Percentiles rank a stretch among this genome's conserved stretches.
These are phyloP conservation scores for Leucosporidium creatinivorum DNA, from an alignment of 768 basidiomycete genomes.

Conservation along the genomic window DNA sequence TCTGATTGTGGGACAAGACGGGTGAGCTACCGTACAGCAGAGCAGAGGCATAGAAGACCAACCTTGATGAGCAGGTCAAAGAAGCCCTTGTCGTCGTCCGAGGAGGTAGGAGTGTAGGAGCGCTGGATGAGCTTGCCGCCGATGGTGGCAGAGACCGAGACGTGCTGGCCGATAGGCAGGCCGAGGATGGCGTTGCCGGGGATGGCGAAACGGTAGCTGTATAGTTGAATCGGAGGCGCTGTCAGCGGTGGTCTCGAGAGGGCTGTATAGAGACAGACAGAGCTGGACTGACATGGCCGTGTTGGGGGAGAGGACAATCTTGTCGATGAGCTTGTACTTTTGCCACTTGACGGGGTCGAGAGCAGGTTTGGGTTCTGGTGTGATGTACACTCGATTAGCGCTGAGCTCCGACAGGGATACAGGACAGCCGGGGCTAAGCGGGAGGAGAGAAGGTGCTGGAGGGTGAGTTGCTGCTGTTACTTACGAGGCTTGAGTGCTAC, in stretches of 20 bases:
- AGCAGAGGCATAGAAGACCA: constrained; percentile 10
- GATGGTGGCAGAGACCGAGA: constrained; percentile 81
- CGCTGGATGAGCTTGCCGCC: constrained; percentile 82
- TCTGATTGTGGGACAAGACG: constrained; percentile 48
- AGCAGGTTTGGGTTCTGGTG: constrained; percentile 58
- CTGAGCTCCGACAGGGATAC: background rate
- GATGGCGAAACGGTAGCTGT: constrained; percentile 84
- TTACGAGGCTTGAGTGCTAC: constrained; percentile 9
- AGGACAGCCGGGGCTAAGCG: background rate
- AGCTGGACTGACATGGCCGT: constrained; percentile 68
- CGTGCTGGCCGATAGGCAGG: constrained; percentile 93
- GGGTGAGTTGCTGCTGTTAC: too few relatives aligned
- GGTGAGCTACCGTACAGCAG: background rate
- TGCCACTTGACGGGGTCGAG: constrained; percentile 71
- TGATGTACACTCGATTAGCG: background rate
- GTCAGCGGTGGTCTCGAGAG: background rate
- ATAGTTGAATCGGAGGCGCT: background rate
- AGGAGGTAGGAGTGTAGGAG: constrained; percentile 91
- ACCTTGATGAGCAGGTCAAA: constrained; percentile 98
- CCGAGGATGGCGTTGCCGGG: constrained; percentile 73
- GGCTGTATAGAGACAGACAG: too few relatives aligned
- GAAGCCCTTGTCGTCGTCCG: constrained; percentile 79
- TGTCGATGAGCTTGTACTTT: constrained; percentile 70
- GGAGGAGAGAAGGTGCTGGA: background rate
- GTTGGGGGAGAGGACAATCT: constrained; percentile 81